phyloP scores from a whole-genome alignment of 1,284 basidiomycete genomes.

The Kwoniella shivajii region DNA sequence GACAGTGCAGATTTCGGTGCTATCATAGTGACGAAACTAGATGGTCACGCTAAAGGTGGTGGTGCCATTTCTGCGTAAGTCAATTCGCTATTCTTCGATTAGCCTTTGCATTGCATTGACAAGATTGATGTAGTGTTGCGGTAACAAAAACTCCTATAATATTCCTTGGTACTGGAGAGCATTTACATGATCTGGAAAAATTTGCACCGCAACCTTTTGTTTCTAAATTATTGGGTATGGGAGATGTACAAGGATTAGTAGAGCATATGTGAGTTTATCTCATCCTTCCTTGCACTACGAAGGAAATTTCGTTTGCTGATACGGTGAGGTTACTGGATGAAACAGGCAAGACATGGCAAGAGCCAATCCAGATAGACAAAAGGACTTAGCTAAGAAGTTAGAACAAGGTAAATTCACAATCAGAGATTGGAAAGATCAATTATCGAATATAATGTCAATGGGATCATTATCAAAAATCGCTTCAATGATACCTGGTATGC shows the following conservation, averaged over 20 bases:
- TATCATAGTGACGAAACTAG: constrained; percentile 99
- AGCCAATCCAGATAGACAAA: constrained; percentile 93
- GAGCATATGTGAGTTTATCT: constrained; percentile 72
- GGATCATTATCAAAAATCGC: constrained; percentile 97
- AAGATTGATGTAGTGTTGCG: constrained; percentile 66
- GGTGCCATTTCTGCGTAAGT: constrained; percentile 97
- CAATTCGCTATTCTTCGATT: not conserved
- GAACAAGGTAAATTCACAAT: constrained; percentile 96
- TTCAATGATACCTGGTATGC: constrained; percentile 97
- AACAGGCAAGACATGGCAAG: constrained; percentile 77
- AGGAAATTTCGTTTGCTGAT: not conserved
- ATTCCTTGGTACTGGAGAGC: constrained; percentile 97
- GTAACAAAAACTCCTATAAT: constrained; percentile 98
- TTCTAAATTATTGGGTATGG: constrained; percentile 91
- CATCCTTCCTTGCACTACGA: not conserved
- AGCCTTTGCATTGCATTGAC: not conserved
- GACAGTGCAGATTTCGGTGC: constrained; percentile 97
- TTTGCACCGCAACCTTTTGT: constrained; percentile 98
- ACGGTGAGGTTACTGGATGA: not conserved
- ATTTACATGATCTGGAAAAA: constrained; percentile 91
- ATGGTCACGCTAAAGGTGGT: constrained; percentile 98
- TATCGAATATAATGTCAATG: constrained; percentile 98
- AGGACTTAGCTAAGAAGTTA: constrained; percentile 97
- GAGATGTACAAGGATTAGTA: constrained; percentile 94
- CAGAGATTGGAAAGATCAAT: constrained; percentile 96